These are phyloP conservation scores for Irpex sp. DNA, from an alignment of 1,284 basidiomycete genomes.

Conservation along the genomic window DNA sequence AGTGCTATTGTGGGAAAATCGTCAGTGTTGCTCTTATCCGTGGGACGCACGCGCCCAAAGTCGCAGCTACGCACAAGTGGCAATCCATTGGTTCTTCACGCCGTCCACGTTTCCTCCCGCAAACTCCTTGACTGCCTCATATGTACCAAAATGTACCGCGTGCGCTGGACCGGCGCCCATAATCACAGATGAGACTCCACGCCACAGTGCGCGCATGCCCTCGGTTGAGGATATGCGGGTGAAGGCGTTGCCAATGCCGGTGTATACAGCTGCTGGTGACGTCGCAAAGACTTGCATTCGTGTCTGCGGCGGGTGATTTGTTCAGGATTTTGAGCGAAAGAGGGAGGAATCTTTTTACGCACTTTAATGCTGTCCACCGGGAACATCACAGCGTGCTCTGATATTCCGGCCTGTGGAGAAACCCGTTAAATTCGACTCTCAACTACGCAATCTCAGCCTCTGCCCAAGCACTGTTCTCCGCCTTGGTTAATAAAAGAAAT, in stretches of 20 bases:
- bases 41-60: no score
- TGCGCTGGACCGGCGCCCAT: constrained; percentile 98
- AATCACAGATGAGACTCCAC: constrained; percentile 96
- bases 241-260: constrained; percentile 87
- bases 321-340: background rate
- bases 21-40: background rate
- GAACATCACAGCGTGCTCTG: constrained; percentile 99
- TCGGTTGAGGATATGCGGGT: constrained; percentile 91
- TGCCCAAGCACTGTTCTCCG: background rate
- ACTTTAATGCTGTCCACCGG: constrained; percentile 99
- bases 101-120: constrained; percentile 84
- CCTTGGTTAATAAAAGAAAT: background rate
- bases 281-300: constrained; percentile 97
- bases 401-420: constrained; percentile 84
- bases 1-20: constrained; percentile 50
- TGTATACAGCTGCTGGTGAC: constrained; percentile 81
- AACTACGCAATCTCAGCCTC: background rate
- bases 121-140: constrained; percentile 93
- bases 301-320: constrained; percentile 53
- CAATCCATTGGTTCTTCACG: constrained; percentile 67
- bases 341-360: constrained; percentile 24
- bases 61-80: constrained; percentile 59
- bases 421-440: constrained; percentile 1
- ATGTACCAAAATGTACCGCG: constrained; percentile 96
- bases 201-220: constrained; percentile 89